These are phyloP conservation scores for Camellia lanceoleosa DNA, from an alignment of 148 eudicot genomes.

Conservation along the genomic window DNA sequence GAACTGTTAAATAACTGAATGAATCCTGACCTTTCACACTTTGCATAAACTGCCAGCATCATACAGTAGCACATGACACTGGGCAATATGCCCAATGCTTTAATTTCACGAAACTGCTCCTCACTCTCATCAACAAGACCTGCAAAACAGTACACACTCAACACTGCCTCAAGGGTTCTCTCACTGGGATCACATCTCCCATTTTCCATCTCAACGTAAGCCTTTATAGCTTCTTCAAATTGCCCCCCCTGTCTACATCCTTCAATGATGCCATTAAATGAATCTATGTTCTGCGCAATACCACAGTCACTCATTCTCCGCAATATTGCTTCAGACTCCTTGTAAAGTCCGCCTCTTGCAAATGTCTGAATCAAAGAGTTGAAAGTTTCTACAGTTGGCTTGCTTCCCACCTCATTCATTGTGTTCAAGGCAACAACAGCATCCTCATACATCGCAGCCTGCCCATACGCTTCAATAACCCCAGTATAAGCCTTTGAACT, in stretches of 20 bases:
- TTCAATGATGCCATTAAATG: constrained; percentile 75
- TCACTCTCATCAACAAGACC: constrained; percentile 89
- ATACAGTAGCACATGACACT: constrained; percentile 92
- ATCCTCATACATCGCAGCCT: constrained; percentile 88
- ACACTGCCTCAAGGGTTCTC: constrained; percentile 81
- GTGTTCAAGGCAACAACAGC: constrained; percentile 86
- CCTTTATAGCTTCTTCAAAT: constrained; percentile 78
- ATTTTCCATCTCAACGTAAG: constrained; percentile 87
- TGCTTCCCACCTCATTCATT: constrained; percentile 88
- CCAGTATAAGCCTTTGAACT: constrained; percentile 86
- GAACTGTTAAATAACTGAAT: not conserved
- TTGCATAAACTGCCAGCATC: constrained; percentile 92
- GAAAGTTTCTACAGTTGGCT: constrained; percentile 68
- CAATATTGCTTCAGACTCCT: constrained; percentile 65
- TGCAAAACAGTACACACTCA: constrained; percentile 90
- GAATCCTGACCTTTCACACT: constrained; percentile 62
- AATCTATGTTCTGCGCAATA: constrained; percentile 45
- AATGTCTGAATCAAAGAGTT: constrained; percentile 68
- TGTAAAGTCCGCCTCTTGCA: constrained; percentile 89
- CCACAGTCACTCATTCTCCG: constrained; percentile 62
- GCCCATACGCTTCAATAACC: constrained; percentile 93
- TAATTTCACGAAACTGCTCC: constrained; percentile 84
- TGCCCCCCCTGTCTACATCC: constrained; percentile 91
- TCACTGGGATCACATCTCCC: constrained; percentile 80
- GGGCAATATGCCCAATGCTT: constrained; percentile 72